Percentiles rank a stretch among this genome's conserved stretches.
These are phyloP conservation scores for Populus hybrid DNA, from an alignment of 441 rosid genomes.

Conservation along the genomic window DNA sequence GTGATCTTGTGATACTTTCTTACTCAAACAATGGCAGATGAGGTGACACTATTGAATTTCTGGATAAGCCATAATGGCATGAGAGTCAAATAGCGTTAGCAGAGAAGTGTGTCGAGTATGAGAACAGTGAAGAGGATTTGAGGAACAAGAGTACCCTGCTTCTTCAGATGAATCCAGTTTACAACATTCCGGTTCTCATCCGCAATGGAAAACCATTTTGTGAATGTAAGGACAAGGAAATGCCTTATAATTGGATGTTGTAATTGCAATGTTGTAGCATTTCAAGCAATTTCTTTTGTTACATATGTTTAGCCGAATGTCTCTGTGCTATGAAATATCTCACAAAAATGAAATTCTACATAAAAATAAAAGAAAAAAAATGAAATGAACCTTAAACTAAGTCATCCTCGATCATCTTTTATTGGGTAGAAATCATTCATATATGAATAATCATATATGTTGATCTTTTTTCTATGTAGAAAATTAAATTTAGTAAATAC, in stretches of 20 bases:
- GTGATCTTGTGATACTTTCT: neutral
- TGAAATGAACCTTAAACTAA: no score
- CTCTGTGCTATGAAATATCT: neutral
- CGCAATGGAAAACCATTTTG: slow-evolving; percentile 23
- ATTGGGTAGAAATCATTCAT: no score
- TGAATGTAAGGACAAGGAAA: slow-evolving; percentile 20
- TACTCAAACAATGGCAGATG: no score
- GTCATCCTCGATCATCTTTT: no score
- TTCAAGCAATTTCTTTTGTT: neutral
- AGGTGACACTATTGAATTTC: no score
- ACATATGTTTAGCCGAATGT: neutral
- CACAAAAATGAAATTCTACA: no score
- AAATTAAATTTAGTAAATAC: no score
- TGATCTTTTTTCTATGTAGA: no score
- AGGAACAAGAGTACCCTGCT: slow-evolving; percentile 26
- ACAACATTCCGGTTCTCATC: slow-evolving; percentile 28
- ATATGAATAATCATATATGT: no score
- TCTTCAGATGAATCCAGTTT: slow-evolving; percentile 26
- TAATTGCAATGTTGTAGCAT: neutral
- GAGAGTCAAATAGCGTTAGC: slow-evolving; percentile 6
- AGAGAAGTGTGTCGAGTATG: slow-evolving; percentile 20
- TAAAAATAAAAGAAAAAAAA: no score
- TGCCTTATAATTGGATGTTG: neutral
- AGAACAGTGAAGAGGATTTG: slow-evolving; percentile 17
- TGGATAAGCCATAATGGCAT: no score